phyloP scores from a whole-genome alignment of 352 stramenopile genomes.

The Phytophthora vignae region DNA sequence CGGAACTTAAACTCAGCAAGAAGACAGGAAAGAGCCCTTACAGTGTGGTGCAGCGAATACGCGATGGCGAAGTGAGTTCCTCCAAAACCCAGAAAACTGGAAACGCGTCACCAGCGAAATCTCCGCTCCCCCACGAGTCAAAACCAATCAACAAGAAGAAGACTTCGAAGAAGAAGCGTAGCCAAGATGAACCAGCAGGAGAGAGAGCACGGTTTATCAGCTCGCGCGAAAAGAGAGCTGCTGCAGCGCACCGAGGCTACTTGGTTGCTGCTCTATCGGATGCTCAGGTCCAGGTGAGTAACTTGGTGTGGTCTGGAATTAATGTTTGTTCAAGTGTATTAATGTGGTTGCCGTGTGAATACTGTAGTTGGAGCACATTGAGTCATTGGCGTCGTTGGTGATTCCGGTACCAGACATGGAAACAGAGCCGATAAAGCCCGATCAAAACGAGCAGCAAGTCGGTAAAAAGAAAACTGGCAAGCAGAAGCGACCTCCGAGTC shows the following conservation, averaged over 20 bases:
- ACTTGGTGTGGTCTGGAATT: not conserved
- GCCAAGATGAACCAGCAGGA: not conserved
- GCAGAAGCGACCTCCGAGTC: not conserved
- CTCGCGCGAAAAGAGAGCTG: constrained; percentile 55
- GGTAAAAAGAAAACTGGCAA: constrained; percentile 3
- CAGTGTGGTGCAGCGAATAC: constrained; percentile 57
- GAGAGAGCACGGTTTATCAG: constrained; percentile 54
- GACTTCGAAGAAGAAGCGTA: constrained; percentile 18
- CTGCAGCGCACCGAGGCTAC: constrained; percentile 66
- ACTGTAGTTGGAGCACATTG: constrained; percentile 56
- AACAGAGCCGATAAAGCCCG: not conserved
- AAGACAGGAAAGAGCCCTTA: constrained; percentile 61
- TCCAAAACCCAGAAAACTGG: constrained; percentile 20
- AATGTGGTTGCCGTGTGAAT: not conserved
- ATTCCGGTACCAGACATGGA: constrained; percentile 19
- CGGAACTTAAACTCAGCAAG: constrained; percentile 41
- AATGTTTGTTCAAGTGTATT: not conserved
- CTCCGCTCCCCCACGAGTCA: not conserved
- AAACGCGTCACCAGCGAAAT: constrained; percentile 17
- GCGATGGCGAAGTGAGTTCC: not conserved
- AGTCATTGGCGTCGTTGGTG: constrained; percentile 55
- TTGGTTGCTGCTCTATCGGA: constrained; percentile 68
- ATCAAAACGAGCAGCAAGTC: constrained; percentile 1
- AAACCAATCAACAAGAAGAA: constrained; percentile 38
- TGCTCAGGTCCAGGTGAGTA: constrained; percentile 61